A percentile compares a stretch with the other conserved stretches of the same genome.
Evolutionary conservation across 2,329 filamentous ascomycete genomes (phyloP).

Genomic region (Pyricularia sp.): DNA sequence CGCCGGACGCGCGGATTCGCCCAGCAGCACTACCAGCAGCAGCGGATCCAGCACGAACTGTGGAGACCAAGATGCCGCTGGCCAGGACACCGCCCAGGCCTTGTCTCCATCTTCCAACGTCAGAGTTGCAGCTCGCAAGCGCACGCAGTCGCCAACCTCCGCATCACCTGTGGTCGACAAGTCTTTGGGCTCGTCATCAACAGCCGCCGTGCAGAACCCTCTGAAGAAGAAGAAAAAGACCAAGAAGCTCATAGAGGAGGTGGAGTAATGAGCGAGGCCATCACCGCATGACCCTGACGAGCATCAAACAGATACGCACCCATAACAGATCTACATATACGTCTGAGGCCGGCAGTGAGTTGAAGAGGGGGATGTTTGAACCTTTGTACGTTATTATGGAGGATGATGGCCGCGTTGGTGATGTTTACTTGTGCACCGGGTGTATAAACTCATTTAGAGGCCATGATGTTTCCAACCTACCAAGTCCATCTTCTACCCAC

Average conservation of each 20-base stretch:
- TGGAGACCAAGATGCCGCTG: neutral
- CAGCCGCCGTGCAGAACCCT: neutral
- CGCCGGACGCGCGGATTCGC: neutral
- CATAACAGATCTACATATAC: neutral
- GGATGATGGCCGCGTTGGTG: neutral
- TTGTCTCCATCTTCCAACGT: neutral
- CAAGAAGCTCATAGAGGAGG: constrained; percentile 10
- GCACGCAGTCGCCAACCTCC: neutral
- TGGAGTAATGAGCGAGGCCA: constrained; percentile 9
- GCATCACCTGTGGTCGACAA: neutral
- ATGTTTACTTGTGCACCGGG: no score
- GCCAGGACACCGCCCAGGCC: neutral
- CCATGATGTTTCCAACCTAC: neutral
- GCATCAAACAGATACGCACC: neutral
- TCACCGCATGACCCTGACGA: neutral
- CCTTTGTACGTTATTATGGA: neutral
- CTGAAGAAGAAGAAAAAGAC: neutral
- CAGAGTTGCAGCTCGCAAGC: neutral
- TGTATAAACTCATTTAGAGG: neutral
- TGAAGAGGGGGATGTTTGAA: no score
- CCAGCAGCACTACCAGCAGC: neutral
- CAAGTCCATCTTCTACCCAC: neutral
- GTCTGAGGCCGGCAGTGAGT: neutral
- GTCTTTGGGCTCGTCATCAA: neutral
- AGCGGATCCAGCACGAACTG: neutral